A percentile compares a stretch with the other conserved stretches of the same genome.
phyloP scores from a whole-genome alignment of 75 land plant species.

The Adiantum capillusveneris region DNA sequence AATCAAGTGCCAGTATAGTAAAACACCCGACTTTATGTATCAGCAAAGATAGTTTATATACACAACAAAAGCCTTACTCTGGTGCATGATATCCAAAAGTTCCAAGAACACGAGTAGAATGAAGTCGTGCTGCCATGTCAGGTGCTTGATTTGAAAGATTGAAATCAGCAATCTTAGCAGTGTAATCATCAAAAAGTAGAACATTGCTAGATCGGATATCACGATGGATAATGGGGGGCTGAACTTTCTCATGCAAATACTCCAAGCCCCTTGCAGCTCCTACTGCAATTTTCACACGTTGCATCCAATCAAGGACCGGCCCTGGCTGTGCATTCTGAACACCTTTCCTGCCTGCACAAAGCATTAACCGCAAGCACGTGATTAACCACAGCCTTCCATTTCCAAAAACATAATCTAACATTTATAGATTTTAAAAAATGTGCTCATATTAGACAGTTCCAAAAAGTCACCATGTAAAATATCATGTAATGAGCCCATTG shows the following conservation, averaged over 20 bases:
- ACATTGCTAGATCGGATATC: constrained; percentile 88
- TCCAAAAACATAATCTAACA: background rate
- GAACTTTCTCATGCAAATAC: constrained; percentile 73
- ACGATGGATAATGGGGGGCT: constrained; percentile 72
- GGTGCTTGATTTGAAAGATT: constrained; percentile 89
- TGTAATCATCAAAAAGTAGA: constrained; percentile 69
- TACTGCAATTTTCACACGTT: constrained; percentile 81
- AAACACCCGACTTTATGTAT: too few relatives aligned
- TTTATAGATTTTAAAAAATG: background rate
- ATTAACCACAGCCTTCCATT: background rate
- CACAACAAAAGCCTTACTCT: too few relatives aligned
- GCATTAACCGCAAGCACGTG: too few relatives aligned
- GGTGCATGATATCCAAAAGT: constrained; percentile 91
- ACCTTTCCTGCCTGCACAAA: constrained; percentile 66
- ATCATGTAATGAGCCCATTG: constrained; percentile 59
- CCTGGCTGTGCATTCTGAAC: constrained; percentile 91
- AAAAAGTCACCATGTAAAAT: constrained; percentile 41
- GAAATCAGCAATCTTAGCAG: constrained; percentile 80
- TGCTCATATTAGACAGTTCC: background rate
- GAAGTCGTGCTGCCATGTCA: constrained; percentile 84
- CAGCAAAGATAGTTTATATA: too few relatives aligned
- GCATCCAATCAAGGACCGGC: constrained; percentile 73
- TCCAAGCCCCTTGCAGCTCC: constrained; percentile 83
- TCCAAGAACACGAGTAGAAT: constrained; percentile 87
- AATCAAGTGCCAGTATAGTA: too few relatives aligned